A percentile compares a stretch with the other conserved stretches of the same genome.
Evolutionary conservation across 164 flowering plant species (phyloP).

Genomic region (Magnolia kwangsiensis): DNA sequence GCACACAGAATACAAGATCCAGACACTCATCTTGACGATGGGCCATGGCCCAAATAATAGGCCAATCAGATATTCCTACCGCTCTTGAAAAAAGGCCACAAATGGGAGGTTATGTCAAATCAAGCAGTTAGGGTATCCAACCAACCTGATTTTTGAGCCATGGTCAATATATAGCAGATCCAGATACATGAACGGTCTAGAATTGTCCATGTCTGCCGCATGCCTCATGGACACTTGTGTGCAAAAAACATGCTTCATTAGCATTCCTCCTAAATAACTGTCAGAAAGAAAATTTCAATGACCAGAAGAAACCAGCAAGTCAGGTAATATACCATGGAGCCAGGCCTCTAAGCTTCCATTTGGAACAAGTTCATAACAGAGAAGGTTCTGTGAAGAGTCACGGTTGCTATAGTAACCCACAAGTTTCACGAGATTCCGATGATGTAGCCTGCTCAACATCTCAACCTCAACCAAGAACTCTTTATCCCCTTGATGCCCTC

Average conservation of each 20-base stretch:
- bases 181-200: not conserved
- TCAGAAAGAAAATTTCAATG: too few relatives aligned
- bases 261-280: not conserved
- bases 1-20: not conserved
- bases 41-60: not conserved
- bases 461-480: slow-evolving; percentile 95
- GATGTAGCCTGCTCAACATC: slow-evolving; percentile 99
- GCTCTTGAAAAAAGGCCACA: not conserved
- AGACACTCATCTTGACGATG: not conserved
- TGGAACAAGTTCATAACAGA: slow-evolving; percentile 94
- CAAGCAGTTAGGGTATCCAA: not conserved
- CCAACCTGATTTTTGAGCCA: not conserved
- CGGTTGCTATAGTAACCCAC: slow-evolving; percentile 85
- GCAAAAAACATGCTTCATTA: not conserved
- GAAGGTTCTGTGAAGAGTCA: slow-evolving; percentile 80
- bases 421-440: slow-evolving; percentile 95
- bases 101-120: not conserved
- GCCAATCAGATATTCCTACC: not conserved
- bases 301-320: not conserved
- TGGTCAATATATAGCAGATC: not conserved
- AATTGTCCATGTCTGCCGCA: too few relatives aligned
- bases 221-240: too few relatives aligned
- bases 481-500: slow-evolving; percentile 92
- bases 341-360: slow-evolving; percentile 96
- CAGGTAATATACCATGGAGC: slow-evolving; percentile 78